These are phyloP conservation scores for Xylaria cubensis DNA, from an alignment of 495 filamentous ascomycete genomes.

Conservation along the genomic window DNA sequence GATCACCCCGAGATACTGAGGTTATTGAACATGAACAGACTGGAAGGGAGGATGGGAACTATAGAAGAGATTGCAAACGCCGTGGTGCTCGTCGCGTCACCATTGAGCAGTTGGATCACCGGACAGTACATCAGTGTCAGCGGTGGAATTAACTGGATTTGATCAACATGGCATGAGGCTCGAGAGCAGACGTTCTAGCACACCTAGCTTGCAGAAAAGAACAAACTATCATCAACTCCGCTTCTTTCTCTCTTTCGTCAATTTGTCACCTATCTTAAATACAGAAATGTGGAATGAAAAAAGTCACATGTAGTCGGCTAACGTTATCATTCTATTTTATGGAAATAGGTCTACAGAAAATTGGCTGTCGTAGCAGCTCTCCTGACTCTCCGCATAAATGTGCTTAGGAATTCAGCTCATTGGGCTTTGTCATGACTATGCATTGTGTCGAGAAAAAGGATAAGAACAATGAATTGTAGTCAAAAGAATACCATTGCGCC, in stretches of 20 bases:
- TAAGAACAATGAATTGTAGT: neutral
- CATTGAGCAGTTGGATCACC: constrained; percentile 56
- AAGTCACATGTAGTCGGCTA: no score
- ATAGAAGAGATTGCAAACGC: constrained; percentile 49
- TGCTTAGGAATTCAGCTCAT: neutral
- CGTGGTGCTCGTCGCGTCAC: constrained; percentile 50
- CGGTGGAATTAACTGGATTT: constrained; percentile 45
- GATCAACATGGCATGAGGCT: constrained; percentile 4
- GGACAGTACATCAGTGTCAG: constrained; percentile 55
- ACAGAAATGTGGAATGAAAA: neutral
- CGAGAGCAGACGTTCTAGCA: neutral
- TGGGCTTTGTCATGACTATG: neutral
- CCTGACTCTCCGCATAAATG: neutral
- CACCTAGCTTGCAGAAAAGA: neutral
- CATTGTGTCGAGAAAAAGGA: neutral
- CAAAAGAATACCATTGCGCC: neutral
- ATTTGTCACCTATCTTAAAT: neutral
- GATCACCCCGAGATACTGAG: constrained; percentile 16
- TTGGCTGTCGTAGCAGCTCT: no score
- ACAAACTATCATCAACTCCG: neutral
- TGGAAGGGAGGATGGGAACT: constrained; percentile 39
- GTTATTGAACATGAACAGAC: constrained; percentile 24
- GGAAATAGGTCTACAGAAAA: no score
- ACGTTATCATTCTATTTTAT: no score
- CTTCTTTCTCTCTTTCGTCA: neutral